phyloP scores from a whole-genome alignment of 257 asterid species.

The Solanum infundibuliforme region DNA sequence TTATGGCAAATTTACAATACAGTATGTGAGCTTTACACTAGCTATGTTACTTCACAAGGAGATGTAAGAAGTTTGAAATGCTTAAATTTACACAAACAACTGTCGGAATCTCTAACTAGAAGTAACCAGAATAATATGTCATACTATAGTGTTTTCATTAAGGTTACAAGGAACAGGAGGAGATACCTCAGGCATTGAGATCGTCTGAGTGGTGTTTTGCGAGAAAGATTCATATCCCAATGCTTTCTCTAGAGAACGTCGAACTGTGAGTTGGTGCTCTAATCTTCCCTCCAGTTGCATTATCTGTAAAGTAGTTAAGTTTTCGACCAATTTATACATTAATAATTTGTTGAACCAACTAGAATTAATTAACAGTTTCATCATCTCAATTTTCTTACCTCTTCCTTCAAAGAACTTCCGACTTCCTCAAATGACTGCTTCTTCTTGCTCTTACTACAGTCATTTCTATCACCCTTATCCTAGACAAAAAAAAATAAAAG shows the following conservation, averaged over 20 bases:
- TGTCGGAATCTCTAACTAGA: neutral
- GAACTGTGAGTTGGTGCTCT: conserved; percentile 62
- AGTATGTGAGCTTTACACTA: neutral
- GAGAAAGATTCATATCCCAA: conserved; percentile 55
- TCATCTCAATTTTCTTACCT: conserved; percentile 30
- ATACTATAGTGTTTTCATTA: neutral
- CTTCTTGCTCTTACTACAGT: conserved; percentile 24
- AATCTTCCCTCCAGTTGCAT: conserved; percentile 60
- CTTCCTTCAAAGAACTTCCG: conserved; percentile 59
- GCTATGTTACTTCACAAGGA: neutral
- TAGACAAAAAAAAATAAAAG: conserved; percentile 11
- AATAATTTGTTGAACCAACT: neutral
- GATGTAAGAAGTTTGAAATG: neutral
- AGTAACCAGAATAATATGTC: neutral
- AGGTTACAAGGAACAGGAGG: neutral
- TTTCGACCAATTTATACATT: neutral
- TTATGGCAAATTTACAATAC: neutral
- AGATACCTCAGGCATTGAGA: conserved; percentile 58
- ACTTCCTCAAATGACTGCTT: conserved; percentile 38
- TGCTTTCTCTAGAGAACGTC: conserved; percentile 68
- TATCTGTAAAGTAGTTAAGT: conserved; percentile 31
- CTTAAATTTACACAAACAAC: neutral
- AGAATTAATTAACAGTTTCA: neutral
- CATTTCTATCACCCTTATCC: conserved; percentile 33
- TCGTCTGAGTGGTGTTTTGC: conserved; percentile 8